A percentile compares a stretch with the other conserved stretches of the same genome.
Evolutionary conservation across 2,329 filamentous ascomycete species (phyloP).

Genomic region (Colletotrichum eleusines): DNA sequence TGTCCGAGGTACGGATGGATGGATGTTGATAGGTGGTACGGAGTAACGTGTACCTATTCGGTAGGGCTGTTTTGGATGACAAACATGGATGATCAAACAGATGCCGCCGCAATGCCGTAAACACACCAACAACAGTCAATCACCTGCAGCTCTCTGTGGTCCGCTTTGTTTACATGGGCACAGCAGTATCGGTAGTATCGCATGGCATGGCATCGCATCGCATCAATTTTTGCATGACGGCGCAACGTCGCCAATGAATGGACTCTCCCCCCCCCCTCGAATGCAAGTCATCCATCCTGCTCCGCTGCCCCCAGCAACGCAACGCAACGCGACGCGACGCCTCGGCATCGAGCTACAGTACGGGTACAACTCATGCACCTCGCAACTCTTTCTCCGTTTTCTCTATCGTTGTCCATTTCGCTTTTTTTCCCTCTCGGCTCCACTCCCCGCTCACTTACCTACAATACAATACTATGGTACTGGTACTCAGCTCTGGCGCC

Average conservation of each 20-base stretch:
- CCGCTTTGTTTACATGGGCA: constrained; percentile 26
- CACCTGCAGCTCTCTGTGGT: constrained; percentile 26
- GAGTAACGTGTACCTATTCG: no score
- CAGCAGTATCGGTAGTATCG: constrained; percentile 10
- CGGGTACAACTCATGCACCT: constrained; percentile 9
- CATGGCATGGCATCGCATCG: background rate
- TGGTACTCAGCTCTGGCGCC: no score
- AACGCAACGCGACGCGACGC: background rate
- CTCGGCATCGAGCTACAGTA: constrained; percentile 15
- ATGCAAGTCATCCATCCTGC: constrained; percentile 29
- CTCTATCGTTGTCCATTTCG: background rate
- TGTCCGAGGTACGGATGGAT: no score
- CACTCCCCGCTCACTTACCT: background rate
- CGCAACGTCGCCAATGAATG: background rate
- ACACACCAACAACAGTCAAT: background rate
- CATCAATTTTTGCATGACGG: background rate
- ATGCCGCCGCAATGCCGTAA: constrained; percentile 11
- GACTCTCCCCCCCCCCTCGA: no score
- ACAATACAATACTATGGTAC: no score
- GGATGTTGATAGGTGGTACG: no score
- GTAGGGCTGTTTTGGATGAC: background rate
- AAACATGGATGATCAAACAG: constrained; percentile 9
- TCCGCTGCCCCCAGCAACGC: constrained; percentile 4
- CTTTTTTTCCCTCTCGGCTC: background rate
- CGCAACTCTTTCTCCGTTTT: background rate